Conservation (phyloP, 2,329 filamentous ascomycete species). For the Graphilbum fragrans region DNA sequence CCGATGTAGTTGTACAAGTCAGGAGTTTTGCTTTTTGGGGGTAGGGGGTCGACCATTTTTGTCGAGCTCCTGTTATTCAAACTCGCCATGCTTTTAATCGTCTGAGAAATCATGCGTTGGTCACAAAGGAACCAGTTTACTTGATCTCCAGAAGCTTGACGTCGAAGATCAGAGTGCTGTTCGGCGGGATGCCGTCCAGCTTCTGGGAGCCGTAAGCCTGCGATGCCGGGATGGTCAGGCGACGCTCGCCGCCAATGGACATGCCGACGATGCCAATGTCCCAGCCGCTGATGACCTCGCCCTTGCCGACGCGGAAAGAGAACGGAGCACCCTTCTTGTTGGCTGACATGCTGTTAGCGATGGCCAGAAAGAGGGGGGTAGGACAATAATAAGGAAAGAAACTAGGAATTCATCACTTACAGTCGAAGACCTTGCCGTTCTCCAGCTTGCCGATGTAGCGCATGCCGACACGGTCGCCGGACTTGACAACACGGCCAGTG, state of each 20-base stretch:
- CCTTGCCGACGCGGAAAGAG: slow-evolving; percentile 84
- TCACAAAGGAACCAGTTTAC: slow-evolving; percentile 38
- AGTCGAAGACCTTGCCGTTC: slow-evolving; percentile 90
- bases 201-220: slow-evolving; percentile 82
- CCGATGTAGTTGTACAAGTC: too few relatives aligned
- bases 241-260: slow-evolving; percentile 84
- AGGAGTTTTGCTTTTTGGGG: too few relatives aligned
- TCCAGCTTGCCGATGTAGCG: slow-evolving; percentile 96
- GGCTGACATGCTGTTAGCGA: slow-evolving; percentile 33
- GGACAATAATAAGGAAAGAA: slow-evolving; percentile 42
- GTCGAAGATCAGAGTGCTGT: slow-evolving; percentile 88
- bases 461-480: slow-evolving; percentile 82
- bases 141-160: slow-evolving; percentile 77
- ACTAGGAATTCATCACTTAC: slow-evolving; percentile 37
- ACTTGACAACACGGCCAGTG: slow-evolving; percentile 74
- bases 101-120: neutral
- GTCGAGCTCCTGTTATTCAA: neutral
- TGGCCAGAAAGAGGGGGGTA: neutral
- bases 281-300: slow-evolving; percentile 98
- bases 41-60: too few relatives aligned
- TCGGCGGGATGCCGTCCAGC: slow-evolving; percentile 74
- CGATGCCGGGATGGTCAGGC: slow-evolving; percentile 76
- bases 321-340: slow-evolving; percentile 99
- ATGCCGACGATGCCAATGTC: slow-evolving; percentile 90
- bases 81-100: neutral